Percentiles rank a stretch among this genome's conserved stretches.
Conservation (phyloP, 2,329 filamentous ascomycete species). For the Pestalotiopsis sp. region DNA sequence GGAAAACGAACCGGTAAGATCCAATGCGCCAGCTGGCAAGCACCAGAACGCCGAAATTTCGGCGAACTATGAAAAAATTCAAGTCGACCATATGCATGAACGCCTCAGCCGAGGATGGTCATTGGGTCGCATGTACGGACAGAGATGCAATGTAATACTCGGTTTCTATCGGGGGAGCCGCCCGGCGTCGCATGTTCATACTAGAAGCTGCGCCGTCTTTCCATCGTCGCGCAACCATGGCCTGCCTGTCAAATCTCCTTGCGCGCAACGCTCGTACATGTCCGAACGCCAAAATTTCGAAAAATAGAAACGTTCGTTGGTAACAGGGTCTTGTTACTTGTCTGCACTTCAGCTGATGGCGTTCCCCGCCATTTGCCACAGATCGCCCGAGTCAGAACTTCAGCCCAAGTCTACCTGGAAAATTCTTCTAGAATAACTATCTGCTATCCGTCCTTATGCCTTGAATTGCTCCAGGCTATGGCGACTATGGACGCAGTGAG, state of each 20-base stretch:
- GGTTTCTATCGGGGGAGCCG: not conserved
- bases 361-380: not conserved
- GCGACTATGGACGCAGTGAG: not conserved
- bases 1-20: not conserved
- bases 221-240: not conserved
- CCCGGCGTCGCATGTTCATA: not conserved
- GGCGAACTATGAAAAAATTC: not conserved
- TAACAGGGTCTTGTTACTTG: not conserved
- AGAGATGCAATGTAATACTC: not conserved
- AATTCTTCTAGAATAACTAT: not conserved
- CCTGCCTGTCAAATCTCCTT: not conserved
- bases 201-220: not conserved
- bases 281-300: not conserved
- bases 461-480: not conserved
- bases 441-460: not conserved
- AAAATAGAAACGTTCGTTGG: not conserved
- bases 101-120: not conserved
- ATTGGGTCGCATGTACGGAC: not conserved
- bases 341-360: not conserved
- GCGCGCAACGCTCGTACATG: not conserved
- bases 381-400: not conserved
- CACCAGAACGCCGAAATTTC: not conserved
- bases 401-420: not conserved
- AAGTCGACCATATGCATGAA: not conserved
- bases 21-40: not conserved